Base-by-base conservation (phyloP, 768 basidiomycete genomes). In the Pisolithus sp. region DNA sequence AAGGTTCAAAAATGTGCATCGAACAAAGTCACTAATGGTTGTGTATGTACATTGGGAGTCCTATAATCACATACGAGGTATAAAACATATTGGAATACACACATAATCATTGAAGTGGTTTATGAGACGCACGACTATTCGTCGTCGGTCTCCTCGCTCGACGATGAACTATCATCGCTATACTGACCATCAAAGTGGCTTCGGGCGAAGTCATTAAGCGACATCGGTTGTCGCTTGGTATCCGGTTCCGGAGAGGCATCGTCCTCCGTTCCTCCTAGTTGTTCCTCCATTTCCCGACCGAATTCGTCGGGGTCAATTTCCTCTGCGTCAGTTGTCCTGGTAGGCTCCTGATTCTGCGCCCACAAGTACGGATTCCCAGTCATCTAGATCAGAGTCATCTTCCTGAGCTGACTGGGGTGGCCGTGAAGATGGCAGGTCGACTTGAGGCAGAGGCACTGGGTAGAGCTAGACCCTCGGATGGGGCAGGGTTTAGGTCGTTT, bases 121-220 rank as follows among this genome's bases (percentile, higher is more conserved):
- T 20, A 47, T 3, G 18, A 15, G 9, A 12, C 17, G 12, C 4
- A 36, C 30, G 18, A 21, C 30, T 47, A 36, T 31, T 79, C 74
- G 47, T 78, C 77, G 52, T 81, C 80, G 57, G 75, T 79, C 2
- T 81, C 79, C 24, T 80, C 71, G 54, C 78, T 81, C 8, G 76
- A 76, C 17, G 75, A 74, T 51, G 75, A 78, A 38, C 77, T 79
- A 47, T 79, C 78, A 26, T 78, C 75, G 31, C 66, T 70, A 57
- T 64, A 60, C 62, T 59, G 62, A 45, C 71, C 76, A 41, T 70
- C 76, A 8, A 65, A 60, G 62, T 59, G 62, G 45, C 71, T 75
- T 41, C 70, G 75, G 9, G 72, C 80, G 53, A 77, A 73, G 53
- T 73, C 70, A 53, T 75, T 75, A 53, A 82, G 53, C 30, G 81